Evolutionary conservation across 257 asterid species (phyloP), one percentile per base, ranked within the genome.

Genomic region (Phtheirospermum japonicum): DNA sequence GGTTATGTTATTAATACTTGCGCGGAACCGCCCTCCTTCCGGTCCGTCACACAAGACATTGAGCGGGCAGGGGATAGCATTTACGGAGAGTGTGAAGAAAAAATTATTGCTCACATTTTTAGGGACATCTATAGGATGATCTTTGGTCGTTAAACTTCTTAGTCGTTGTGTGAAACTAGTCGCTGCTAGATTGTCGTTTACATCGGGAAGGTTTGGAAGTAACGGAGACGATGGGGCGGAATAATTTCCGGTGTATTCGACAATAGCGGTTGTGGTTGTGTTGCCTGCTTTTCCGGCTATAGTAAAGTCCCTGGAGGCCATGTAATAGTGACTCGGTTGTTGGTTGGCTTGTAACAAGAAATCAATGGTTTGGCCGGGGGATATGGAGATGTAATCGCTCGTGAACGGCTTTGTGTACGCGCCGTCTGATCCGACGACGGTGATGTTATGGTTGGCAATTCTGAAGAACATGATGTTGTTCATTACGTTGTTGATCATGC

Each of bases 341-440:
- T 79, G 87, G 69, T 81, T 70, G 4, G 96, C 85, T 61, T 61
- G 68, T 0, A 85, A 53, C 12, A 85, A 34, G 66, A 76, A 69
- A 49, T 85, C 94, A 0, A 83, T 75, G 65, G 90, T 83, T 54
- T 83, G 82, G 0, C 90, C 90, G 0, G 94, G 94, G 0, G 88
- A 79, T 33, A 85, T 83, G 73, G 83, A 19, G 45, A 80, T 64
- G 72, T 70, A 75, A 17, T 79, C 56, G 17, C 64, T 64, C n/a
- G 46, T 64, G 39, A 85, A 75, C 0, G 79, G 94, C 48, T 83
- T 85, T 0, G 76, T 54, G 72, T 85, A 85, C 19, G 82, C 70
- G 2, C 70, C 90, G 10, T 85, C 94, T 0, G 83, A 32, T 55
- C 94, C 94, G 18, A 85, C 83, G 0, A 82, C 55, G 0, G 85